Evolutionary conservation across 2,329 filamentous ascomycete species (phyloP).

Genomic region (Ophiostoma tasmaniense): DNA sequence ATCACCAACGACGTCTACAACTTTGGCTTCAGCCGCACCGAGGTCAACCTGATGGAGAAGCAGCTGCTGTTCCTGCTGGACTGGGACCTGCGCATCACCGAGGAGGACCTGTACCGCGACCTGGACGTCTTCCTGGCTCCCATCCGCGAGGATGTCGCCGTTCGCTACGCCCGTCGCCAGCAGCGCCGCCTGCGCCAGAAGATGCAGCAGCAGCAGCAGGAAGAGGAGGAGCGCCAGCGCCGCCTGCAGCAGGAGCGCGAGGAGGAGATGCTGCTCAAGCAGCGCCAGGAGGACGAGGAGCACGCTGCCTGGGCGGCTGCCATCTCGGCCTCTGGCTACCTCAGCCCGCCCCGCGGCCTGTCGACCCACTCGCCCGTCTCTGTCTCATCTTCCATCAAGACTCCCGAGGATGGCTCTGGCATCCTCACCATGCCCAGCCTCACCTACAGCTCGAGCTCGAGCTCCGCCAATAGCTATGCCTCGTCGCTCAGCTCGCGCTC

Average conservation of each 20-base stretch:
- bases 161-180: constrained; percentile 42
- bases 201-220: constrained; percentile 30
- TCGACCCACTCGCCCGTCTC: not conserved
- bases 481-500: constrained; percentile 40
- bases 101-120: constrained; percentile 78
- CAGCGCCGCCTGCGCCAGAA: constrained; percentile 29
- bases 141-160: constrained; percentile 56
- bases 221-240: constrained; percentile 24
- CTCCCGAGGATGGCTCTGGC: constrained; percentile 24
- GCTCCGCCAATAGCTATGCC: constrained; percentile 38
- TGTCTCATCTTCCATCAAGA: constrained; percentile 17
- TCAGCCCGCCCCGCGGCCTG: constrained; percentile 40
- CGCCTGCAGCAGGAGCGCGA: constrained; percentile 34
- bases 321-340: constrained; percentile 29
- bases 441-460: constrained; percentile 35
- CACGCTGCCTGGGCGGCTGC: constrained; percentile 21
- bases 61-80: constrained; percentile 90
- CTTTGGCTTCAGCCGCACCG: constrained; percentile 88
- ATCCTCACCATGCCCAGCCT: constrained; percentile 37
- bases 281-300: constrained; percentile 33
- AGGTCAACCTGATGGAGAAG: constrained; percentile 99
- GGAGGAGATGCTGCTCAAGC: constrained; percentile 16
- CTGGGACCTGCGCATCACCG: constrained; percentile 82
- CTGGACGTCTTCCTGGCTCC: constrained; percentile 83
- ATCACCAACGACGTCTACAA: constrained; percentile 56